Base-by-base conservation (phyloP, 495 filamentous ascomycete genomes). In the Penicillium crystallinum region DNA sequence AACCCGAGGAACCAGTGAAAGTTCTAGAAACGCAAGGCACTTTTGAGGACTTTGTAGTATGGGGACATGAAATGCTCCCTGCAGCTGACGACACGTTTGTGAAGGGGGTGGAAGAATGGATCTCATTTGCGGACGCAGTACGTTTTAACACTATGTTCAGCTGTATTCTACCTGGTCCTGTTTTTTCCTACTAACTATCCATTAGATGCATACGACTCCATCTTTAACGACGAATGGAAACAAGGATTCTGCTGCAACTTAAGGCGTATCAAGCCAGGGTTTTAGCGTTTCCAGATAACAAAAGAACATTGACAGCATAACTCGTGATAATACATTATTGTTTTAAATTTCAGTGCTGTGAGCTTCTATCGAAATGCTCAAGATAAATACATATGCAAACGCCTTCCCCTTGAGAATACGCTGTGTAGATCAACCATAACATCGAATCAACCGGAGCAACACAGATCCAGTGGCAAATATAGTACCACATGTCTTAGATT, bases 31-130 rank as follows among this genome's bases (percentile, higher is more conserved):
- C 83, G 37, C 72, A 81, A 29, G 80, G 74, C 3, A 71, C 76
- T n/a, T 97, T 97, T 65, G 81, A 91, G 12, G 77, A 88, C 18
- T 62, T 96, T 37, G 67, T 90, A 12, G 77, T 96, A 19, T 97
- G 92, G 92, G 87, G 79, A 0, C 93, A 97, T 69, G 87, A 90
- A 51, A 76, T 78, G 45, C 56, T 80, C 37, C 86, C 87, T 21
- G 77, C 84, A 17, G 75, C 82, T 9, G 87, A 88, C 56, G 86
- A 89, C 63, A 62, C 75, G 1, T 91, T 89, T 62, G 84, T 81
- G 10, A 80, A 83, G 23, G 77, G 77, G 0, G 73, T 95, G 53
- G 82, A 87, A 64, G 92, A 97, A 68, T 97, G 91, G 92, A 68
- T 97, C 57, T 74, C 68, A 1, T 82, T 95, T 66, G 84, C 91